Evolutionary conservation across 371 early-diverging fungal species (phyloP), one percentile per base, ranked within the genome.

Genomic region (Haplosporangium sp.): DNA sequence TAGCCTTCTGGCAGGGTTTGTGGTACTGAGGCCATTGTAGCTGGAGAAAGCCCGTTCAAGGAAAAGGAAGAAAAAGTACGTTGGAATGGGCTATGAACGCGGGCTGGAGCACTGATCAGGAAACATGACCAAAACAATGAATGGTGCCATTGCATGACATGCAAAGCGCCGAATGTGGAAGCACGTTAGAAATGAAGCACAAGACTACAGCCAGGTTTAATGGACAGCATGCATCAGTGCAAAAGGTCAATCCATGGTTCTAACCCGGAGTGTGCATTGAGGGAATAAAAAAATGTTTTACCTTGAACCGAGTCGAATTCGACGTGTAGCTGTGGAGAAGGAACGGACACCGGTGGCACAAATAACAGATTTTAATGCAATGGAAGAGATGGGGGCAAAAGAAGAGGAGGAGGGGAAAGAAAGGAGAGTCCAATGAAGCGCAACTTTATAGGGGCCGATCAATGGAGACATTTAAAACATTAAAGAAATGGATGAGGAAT

Each of bases 1-100:
- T 79, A 79, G 9, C 80, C 80, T 6, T 72, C 69, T 14, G 73
- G 80, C n/a, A 79, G 66, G 11, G 23, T 46, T 6, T 62, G 59
- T 40, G 61, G 16, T 10, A 46, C 41, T 54, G 73, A 45, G 38
- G 60, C 45, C 62, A 68, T 69, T 40, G 67, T 18, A 14, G 18
- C 16, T 45, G 23, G 9, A 5, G 50, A 51, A 50, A 14, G 12
- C 42, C 42, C 43, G 29, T 63, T 54, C 55, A 36, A 55, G 42
- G 21, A 45, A 37, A 13, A 9, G 21, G 42, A 52, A n/a, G 50
- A 57, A 38, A 41, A 12, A 51, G 47, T 10, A 38, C 20, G 67
- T 10, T 13, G 52, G 5, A n/a, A 29, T 45, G 21, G 46, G 16
- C 36, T 14, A 41, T 38, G 37, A 13, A 51, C 13, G 48, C 0